phyloP scores from a whole-genome alignment of 2,329 filamentous ascomycete species.

The Neofusicoccum kwambonambiense region DNA sequence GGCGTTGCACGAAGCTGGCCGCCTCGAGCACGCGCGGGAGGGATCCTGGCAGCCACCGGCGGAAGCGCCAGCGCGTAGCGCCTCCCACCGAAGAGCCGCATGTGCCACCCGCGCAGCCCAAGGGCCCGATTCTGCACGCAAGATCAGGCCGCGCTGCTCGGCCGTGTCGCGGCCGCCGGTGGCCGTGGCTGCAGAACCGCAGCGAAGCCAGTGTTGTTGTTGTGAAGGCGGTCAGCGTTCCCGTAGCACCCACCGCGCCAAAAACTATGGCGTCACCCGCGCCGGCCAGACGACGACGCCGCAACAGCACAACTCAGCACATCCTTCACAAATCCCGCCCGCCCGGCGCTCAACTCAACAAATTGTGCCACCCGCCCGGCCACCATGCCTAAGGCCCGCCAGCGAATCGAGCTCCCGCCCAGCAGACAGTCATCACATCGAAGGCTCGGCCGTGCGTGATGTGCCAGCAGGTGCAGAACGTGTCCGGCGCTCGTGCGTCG shows the following conservation, averaged over 20 bases:
- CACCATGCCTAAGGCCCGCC: background rate
- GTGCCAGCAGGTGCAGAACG: constrained; percentile 15
- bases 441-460: constrained; percentile 6
- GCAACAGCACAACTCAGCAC: constrained; percentile 9
- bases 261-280: constrained; percentile 5
- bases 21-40: background rate
- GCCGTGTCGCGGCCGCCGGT: background rate
- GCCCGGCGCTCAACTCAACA: background rate
- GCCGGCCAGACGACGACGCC: background rate
- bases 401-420: background rate
- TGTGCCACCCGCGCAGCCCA: background rate
- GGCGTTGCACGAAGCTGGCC: background rate
- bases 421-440: background rate
- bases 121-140: background rate
- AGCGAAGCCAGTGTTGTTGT: background rate
- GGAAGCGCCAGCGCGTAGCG: constrained; percentile 10
- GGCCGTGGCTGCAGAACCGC: background rate
- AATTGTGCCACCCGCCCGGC: background rate
- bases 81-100: constrained; percentile 1
- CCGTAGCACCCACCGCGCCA: constrained; percentile 3
- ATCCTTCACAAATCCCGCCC: background rate
- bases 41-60: constrained; percentile 2
- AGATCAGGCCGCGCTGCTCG: background rate
- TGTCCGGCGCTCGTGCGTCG: constrained; percentile 16
- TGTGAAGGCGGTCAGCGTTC: constrained; percentile 11